phyloP scores from a whole-genome alignment of 352 stramenopile species.

The Globisporangium emineosum region DNA sequence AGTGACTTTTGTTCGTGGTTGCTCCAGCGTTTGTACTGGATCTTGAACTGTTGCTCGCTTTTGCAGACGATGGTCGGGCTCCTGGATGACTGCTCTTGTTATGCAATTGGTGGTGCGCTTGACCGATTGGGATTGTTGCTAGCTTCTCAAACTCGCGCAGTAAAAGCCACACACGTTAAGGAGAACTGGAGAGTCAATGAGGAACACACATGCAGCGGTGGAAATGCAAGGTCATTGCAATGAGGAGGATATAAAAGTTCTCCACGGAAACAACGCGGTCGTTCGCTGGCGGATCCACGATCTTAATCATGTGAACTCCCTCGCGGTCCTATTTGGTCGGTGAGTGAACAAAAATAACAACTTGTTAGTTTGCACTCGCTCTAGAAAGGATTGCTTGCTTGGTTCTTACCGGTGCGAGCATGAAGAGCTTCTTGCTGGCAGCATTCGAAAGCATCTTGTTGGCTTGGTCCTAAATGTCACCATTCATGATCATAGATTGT shows the following conservation, averaged over 20 bases:
- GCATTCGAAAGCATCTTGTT: conserved; percentile 60
- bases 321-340: conserved; percentile 47
- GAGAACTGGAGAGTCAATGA: conserved; percentile 1
- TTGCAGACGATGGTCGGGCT: conserved; percentile 7
- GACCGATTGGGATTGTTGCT: conserved; percentile 54
- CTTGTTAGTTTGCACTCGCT: neutral
- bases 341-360: neutral
- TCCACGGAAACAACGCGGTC: conserved; percentile 65
- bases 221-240: neutral
- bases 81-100: neutral
- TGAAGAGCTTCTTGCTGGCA: conserved; percentile 48
- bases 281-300: conserved; percentile 32
- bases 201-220: neutral
- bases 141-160: conserved; percentile 76
- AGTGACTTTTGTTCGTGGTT: neutral
- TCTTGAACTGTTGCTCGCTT: conserved; percentile 2
- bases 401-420: conserved; percentile 38
- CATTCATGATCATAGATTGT: too few species aligned
- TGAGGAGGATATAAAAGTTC: conserved; percentile 68
- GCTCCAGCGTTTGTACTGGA: neutral
- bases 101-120: conserved; percentile 23
- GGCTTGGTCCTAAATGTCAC: conserved; percentile 76
- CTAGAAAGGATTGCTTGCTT: neutral
- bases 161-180: conserved; percentile 41
- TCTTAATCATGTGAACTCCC: conserved; percentile 64